Percentiles rank a stretch among this genome's conserved stretches.
Conservation (phyloP, 768 basidiomycete species). For the Lactifluus pinguis region DNA sequence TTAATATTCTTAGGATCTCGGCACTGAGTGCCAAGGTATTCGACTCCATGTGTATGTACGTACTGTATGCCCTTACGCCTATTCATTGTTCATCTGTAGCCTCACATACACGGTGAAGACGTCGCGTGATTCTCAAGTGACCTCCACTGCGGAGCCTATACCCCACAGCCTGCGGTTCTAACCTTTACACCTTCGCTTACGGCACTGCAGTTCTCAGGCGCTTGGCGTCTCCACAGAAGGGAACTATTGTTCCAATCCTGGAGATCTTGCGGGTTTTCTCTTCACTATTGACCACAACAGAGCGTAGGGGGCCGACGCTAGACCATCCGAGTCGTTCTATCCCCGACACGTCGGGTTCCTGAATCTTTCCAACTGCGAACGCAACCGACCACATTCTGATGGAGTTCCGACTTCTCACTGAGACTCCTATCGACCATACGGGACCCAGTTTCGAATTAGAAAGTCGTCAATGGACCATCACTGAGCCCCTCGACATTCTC, state of each 20-base stretch:
- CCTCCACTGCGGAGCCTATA: not conserved
- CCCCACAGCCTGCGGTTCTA: not conserved
- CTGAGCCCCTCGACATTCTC: constrained; percentile 13
- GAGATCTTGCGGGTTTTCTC: not conserved
- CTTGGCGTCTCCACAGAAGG: not conserved
- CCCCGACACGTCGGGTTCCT: not conserved
- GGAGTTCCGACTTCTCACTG: constrained; percentile 18
- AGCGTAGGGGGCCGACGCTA: no score
- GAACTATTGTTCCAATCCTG: not conserved
- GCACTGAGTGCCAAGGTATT: not conserved
- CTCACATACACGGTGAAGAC: not conserved
- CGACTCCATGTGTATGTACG: not conserved
- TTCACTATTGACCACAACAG: not conserved
- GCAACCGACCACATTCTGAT: constrained; percentile 11
- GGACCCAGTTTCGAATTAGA: constrained; percentile 3
- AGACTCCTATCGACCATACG: not conserved
- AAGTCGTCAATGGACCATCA: constrained; percentile 11
- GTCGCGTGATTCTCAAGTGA: not conserved
- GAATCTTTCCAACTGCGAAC: not conserved
- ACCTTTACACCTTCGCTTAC: no score
- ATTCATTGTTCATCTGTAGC: not conserved
- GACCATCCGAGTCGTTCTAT: not conserved
- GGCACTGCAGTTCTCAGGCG: not conserved
- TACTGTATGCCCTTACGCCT: not conserved
- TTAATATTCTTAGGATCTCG: not conserved